A percentile compares a stretch with the other conserved stretches of the same genome.
Evolutionary conservation across 164 flowering plant species (phyloP).

Genomic region (Annona cherimola): DNA sequence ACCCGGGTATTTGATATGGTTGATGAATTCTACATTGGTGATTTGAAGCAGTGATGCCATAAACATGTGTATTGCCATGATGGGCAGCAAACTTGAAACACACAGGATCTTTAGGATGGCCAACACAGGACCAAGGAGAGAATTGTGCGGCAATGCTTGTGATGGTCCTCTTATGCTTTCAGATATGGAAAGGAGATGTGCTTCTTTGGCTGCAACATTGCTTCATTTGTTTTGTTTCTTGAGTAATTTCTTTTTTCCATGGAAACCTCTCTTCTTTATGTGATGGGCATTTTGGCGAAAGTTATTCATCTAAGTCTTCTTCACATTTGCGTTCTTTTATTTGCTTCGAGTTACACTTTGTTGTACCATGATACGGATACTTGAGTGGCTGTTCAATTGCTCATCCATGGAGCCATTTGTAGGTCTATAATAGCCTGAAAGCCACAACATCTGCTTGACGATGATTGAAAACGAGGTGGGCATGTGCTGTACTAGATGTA

Average conservation of each 20-base stretch:
- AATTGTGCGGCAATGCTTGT: neutral
- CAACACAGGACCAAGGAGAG: neutral
- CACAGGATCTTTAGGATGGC: neutral
- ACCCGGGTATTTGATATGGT: constrained; percentile 92
- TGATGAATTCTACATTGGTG: constrained; percentile 86
- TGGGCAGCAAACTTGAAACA: neutral
- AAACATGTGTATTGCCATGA: neutral
- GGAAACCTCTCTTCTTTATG: neutral
- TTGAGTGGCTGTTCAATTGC: no score
- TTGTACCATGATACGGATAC: no score
- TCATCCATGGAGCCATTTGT: no score
- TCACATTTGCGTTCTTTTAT: no score
- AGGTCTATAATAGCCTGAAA: no score
- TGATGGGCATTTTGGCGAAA: no score
- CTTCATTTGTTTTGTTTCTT: neutral
- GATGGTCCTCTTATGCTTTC: neutral
- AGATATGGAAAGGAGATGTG: neutral
- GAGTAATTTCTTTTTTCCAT: neutral
- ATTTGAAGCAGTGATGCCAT: constrained; percentile 33
- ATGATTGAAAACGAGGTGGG: no score
- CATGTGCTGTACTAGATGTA: no score
- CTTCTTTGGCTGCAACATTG: neutral
- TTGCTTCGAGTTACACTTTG: no score
- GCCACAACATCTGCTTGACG: no score
- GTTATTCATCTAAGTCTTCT: no score